Conservation (phyloP, 2,329 filamentous ascomycete species). For the Alternaria infectoria region DNA sequence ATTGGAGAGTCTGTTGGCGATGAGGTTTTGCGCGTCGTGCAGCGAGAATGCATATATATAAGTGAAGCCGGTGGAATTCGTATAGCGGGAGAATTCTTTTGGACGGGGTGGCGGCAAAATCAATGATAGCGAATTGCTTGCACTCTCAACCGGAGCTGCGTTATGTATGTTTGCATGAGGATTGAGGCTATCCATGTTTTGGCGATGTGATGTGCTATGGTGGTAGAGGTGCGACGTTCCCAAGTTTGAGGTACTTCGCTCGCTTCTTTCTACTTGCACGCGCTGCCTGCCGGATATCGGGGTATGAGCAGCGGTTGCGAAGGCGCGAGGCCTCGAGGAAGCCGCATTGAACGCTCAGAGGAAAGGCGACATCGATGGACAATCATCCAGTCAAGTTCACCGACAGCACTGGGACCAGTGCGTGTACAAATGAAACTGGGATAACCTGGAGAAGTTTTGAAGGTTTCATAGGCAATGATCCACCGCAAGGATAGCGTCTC, state of each 20-base stretch:
- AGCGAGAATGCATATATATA: constrained; percentile 23
- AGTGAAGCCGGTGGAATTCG: constrained; percentile 13
- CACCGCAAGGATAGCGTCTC: neutral
- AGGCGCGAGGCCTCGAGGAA: neutral
- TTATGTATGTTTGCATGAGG: neutral
- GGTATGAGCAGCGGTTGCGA: neutral
- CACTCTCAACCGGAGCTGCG: neutral
- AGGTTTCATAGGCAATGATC: neutral
- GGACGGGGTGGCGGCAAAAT: neutral
- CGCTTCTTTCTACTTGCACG: neutral
- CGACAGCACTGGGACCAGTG: neutral
- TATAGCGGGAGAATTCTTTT: constrained; percentile 12
- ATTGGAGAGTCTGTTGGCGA: neutral
- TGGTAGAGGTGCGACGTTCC: neutral
- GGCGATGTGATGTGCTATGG: neutral
- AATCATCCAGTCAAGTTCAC: neutral
- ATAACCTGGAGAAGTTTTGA: neutral
- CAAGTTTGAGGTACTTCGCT: neutral
- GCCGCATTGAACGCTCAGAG: neutral
- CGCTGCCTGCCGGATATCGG: neutral
- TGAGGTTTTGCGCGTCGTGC: neutral
- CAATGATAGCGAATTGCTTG: too few species aligned
- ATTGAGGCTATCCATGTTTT: neutral
- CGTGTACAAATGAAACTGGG: neutral
- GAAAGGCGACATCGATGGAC: neutral